phyloP scores from a whole-genome alignment of 2,329 filamentous ascomycete genomes.

The Alternaria brassicae region DNA sequence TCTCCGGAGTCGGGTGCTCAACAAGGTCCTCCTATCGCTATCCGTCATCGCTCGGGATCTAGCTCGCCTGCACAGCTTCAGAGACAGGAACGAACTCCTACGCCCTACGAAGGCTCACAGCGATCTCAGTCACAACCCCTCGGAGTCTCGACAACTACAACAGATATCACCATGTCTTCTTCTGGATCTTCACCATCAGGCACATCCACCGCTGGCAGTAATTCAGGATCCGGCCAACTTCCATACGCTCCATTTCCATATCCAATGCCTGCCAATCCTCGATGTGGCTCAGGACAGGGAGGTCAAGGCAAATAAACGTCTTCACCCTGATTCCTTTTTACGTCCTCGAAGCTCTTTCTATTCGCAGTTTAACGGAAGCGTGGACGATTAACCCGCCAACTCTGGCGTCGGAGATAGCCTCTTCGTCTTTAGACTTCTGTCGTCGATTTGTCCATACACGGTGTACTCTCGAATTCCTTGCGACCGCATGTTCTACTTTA shows the following conservation, averaged over 20 bases:
- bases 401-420: slow-evolving; percentile 17
- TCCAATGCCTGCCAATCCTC: slow-evolving; percentile 41
- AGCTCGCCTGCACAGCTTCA: slow-evolving; percentile 25
- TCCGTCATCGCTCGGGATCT: slow-evolving; percentile 12
- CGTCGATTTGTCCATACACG: not conserved
- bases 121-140: slow-evolving; percentile 26
- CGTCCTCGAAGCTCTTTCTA: not conserved
- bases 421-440: slow-evolving; percentile 6
- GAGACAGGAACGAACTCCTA: slow-evolving; percentile 13
- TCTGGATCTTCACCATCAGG: slow-evolving; percentile 40
- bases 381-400: slow-evolving; percentile 16
- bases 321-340: slow-evolving; percentile 1
- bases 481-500: not conserved
- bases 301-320: slow-evolving; percentile 28
- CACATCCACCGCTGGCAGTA: slow-evolving; percentile 42
- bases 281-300: slow-evolving; percentile 31
- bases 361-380: not conserved
- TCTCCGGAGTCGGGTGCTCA: slow-evolving; percentile 13
- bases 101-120: slow-evolving; percentile 23
- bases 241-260: slow-evolving; percentile 50
- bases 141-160: slow-evolving; percentile 2
- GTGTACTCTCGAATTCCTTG: not conserved
- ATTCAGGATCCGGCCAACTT: slow-evolving; percentile 41
- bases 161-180: slow-evolving; percentile 41
- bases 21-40: slow-evolving; percentile 23